Evolutionary conservation across 2,329 filamentous ascomycete genomes (phyloP).

Genomic region (Fusarium succisae): DNA sequence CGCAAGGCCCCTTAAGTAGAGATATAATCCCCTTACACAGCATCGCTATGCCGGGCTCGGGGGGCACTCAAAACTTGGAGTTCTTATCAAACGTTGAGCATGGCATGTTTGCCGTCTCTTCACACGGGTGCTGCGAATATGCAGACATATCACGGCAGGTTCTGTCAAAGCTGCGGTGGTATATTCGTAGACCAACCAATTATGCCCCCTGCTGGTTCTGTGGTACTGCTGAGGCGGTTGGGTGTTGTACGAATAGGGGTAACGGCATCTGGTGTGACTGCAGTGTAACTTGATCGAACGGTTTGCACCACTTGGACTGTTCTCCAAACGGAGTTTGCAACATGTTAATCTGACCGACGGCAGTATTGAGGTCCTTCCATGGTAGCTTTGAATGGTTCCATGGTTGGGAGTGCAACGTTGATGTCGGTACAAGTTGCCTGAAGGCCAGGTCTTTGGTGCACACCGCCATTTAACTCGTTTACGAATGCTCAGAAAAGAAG

Average conservation of each 20-base stretch:
- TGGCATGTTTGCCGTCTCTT: constrained; percentile 25
- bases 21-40: constrained; percentile 13
- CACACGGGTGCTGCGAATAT: constrained; percentile 2
- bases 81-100: constrained; percentile 27
- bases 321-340: constrained; percentile 24
- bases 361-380: background rate
- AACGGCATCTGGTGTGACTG: constrained; percentile 28
- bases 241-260: constrained; percentile 16
- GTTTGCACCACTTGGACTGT: background rate
- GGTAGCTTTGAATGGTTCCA: background rate
- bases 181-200: constrained; percentile 1
- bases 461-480: constrained; percentile 6
- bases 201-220: background rate
- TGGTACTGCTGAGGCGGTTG: constrained; percentile 3
- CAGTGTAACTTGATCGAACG: constrained; percentile 18
- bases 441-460: background rate
- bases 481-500: background rate
- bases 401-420: constrained; percentile 20
- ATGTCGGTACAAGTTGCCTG: constrained; percentile 32
- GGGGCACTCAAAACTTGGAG: constrained; percentile 6
- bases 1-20: constrained; percentile 25
- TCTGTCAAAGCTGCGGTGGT: constrained; percentile 13
- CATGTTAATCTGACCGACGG: constrained; percentile 3
- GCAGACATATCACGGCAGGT: constrained; percentile 16
- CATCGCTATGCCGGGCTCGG: constrained; percentile 8